Conservation (phyloP, 2,329 filamentous ascomycete species). For the Chaetomiaceae sp. region DNA sequence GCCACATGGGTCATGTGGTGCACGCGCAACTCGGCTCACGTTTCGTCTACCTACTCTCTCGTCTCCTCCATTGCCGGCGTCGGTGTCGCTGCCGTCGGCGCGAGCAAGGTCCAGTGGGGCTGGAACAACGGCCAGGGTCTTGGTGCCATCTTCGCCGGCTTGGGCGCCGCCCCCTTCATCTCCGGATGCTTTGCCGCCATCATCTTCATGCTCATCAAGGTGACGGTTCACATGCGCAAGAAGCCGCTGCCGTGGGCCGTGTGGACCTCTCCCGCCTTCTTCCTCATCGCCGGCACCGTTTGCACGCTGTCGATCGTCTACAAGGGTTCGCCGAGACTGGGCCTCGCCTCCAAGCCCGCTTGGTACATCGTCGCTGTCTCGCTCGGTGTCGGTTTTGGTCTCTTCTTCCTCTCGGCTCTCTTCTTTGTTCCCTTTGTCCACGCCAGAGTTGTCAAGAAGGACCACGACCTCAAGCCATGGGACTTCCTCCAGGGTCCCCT, state of each 20-base stretch:
- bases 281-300: slow-evolving; percentile 68
- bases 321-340: slow-evolving; percentile 69
- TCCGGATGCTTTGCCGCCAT: slow-evolving; percentile 58
- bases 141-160: slow-evolving; percentile 66
- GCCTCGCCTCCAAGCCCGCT: slow-evolving; percentile 59
- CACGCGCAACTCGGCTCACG: slow-evolving; percentile 58
- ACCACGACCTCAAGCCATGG: slow-evolving; percentile 60
- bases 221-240: slow-evolving; percentile 64
- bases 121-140: slow-evolving; percentile 66
- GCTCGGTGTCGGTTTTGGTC: slow-evolving; percentile 56
- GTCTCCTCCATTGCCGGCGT: slow-evolving; percentile 65
- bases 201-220: slow-evolving; percentile 70
- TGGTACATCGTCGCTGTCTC: slow-evolving; percentile 65
- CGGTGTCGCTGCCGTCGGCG: slow-evolving; percentile 62
- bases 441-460: slow-evolving; percentile 63
- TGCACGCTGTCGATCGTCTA: slow-evolving; percentile 75
- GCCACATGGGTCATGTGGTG: slow-evolving; percentile 78
- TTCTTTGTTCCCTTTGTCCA: slow-evolving; percentile 72
- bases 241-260: slow-evolving; percentile 70
- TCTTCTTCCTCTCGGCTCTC: slow-evolving; percentile 54
- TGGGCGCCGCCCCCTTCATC: slow-evolving; percentile 66
- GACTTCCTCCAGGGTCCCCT: slow-evolving; percentile 59
- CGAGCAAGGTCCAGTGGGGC: slow-evolving; percentile 59
- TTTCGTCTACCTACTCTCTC: slow-evolving; percentile 66
- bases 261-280: slow-evolving; percentile 69